These are phyloP conservation scores for Melaleuca quinquenervia DNA, from an alignment of 345 rosid genomes.

Conservation along the genomic window DNA sequence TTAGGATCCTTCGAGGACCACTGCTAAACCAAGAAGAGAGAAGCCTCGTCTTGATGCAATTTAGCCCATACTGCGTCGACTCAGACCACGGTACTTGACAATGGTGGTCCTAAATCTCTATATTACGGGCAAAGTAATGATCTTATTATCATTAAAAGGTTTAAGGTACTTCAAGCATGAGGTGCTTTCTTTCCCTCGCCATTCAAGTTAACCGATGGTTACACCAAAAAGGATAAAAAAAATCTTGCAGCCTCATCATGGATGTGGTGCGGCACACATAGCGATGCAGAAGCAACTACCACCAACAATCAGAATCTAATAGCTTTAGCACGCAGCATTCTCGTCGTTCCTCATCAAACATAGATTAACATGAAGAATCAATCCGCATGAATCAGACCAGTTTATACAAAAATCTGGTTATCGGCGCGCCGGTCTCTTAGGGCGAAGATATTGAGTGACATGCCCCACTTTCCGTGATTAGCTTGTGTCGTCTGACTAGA, in stretches of 20 bases:
- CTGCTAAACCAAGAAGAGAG: neutral
- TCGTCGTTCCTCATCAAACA: neutral
- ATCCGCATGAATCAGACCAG: neutral
- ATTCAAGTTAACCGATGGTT: neutral
- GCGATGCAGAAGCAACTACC: neutral
- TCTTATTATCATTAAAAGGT: neutral
- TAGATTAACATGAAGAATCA: neutral
- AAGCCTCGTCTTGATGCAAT: neutral
- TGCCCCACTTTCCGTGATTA: neutral
- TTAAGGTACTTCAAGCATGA: neutral
- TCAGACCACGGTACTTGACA: neutral
- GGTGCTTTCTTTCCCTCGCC: neutral
- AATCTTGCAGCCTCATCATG: too few relatives aligned
- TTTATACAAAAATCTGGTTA: neutral
- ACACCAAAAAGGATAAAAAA: neutral
- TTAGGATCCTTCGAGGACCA: constrained; percentile 2
- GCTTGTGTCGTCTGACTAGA: neutral
- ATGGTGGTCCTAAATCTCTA: neutral
- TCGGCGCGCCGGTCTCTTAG: neutral
- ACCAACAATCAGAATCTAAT: neutral
- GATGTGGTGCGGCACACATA: too few relatives aligned
- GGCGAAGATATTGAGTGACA: neutral
- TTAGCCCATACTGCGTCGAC: neutral
- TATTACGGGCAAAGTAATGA: neutral
- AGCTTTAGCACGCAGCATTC: neutral